Base-by-base conservation (phyloP, 306 rosid species). In the Rosa rugosa region DNA sequence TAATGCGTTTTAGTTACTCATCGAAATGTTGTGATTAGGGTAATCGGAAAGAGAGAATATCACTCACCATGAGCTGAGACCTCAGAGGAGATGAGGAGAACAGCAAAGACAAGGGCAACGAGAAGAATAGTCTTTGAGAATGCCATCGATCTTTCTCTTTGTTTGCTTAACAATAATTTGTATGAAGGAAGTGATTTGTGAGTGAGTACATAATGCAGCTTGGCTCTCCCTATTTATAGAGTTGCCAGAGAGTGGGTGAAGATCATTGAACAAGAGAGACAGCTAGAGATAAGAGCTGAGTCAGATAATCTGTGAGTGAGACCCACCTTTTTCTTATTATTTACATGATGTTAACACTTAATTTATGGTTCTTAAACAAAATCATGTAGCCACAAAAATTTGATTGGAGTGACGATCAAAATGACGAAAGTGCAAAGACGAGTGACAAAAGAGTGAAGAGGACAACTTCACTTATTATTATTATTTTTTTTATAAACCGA, bases 81-180 rank as follows among this genome's bases (percentile, higher is more conserved):
- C 23, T 68, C 71, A 8, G 75, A 53, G 17, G 75, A 74, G 79
- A 80, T 45, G 5, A 68, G 62, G 22, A 80, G 64, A 22, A 75
- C 36, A 41, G 71, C 64, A 8, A 68, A 68, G 69, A 23, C 76
- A 45, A 80, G 80, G 6, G 80, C 64, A 57, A 75, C 50, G 18
- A 75, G 76, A 69, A 67, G 70, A 31, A 51, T 9, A 57, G 71
- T 36, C 77, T 79, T 79, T 63, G 77, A 47, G 65, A 14, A 42
- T 42, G 79, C 83, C 83, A 80, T 80, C 14, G 45, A 64, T 17
- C 9, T 34, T 44, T 25, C 17, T 18, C 23, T 71, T 47, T 4
- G 2, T 14, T 46, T 20, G 11, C 23, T 22, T 8, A 45, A 22
- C 40, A 13, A 27, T 16, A 31, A 23, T 13, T 8, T 6, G 10